Conservation (phyloP, 331 rosid species). For the Rosa hybrid region DNA sequence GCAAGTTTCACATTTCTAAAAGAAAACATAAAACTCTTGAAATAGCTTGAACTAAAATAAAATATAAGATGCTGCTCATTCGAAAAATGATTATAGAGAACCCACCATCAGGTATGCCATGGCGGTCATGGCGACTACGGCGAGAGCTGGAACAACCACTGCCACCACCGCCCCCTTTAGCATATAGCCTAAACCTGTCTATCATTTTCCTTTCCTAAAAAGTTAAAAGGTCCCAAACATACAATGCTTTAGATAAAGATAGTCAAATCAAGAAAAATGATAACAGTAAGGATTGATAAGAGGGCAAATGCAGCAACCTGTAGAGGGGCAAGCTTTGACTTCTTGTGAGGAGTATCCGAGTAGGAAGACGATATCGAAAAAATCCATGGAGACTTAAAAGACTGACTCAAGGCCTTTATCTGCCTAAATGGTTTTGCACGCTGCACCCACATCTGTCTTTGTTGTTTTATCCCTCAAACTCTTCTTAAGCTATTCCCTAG, state of each 20-base stretch:
- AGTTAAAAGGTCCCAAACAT: neutral
- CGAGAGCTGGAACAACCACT: slow-evolving; percentile 76
- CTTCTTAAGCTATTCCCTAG: neutral
- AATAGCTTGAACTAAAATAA: slow-evolving; percentile 8
- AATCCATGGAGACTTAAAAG: slow-evolving; percentile 47
- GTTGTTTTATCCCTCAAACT: slow-evolving; percentile 24
- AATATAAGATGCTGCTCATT: neutral
- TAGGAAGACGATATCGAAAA: slow-evolving; percentile 37
- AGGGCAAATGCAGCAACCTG: slow-evolving; percentile 51
- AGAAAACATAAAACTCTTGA: neutral
- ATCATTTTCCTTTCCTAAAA: slow-evolving; percentile 86
- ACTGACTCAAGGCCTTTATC: slow-evolving; percentile 40
- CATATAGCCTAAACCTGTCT: slow-evolving; percentile 67
- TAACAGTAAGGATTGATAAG: neutral
- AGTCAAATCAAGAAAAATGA: neutral
- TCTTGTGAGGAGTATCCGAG: slow-evolving; percentile 54
- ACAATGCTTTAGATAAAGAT: neutral
- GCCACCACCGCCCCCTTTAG: slow-evolving; percentile 94
- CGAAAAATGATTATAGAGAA: slow-evolving; percentile 3
- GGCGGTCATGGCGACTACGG: slow-evolving; percentile 60
- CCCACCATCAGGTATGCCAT: slow-evolving; percentile 77
- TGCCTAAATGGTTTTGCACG: slow-evolving; percentile 36
- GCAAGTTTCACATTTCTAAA: neutral
- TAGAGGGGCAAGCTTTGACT: slow-evolving; percentile 76
- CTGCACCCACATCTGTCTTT: slow-evolving; percentile 48